These are phyloP conservation scores for Trypanosoma lewisi DNA, from an alignment of 208 protist species.

Conservation along the genomic window DNA sequence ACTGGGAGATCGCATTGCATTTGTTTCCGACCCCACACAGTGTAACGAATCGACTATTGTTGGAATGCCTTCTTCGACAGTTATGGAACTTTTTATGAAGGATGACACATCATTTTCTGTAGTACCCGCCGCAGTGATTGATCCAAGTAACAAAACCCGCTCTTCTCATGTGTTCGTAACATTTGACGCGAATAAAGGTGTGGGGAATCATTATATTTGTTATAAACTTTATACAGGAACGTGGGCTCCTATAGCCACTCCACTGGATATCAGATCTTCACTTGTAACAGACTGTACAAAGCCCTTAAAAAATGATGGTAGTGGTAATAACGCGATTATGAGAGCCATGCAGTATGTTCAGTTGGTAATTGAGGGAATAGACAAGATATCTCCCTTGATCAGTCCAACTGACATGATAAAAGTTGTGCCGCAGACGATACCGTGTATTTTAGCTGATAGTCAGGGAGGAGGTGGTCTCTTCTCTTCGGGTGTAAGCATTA, in stretches of 20 bases:
- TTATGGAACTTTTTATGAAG: constrained; percentile 52
- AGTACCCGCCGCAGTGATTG: constrained; percentile 48
- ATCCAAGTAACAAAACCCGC: constrained; percentile 31
- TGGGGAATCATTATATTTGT: constrained; percentile 62
- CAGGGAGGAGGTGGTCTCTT: constrained; percentile 56
- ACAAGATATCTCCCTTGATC: background rate
- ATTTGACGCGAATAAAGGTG: constrained; percentile 33
- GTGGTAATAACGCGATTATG: constrained; percentile 26
- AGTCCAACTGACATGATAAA: constrained; percentile 35
- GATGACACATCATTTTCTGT: constrained; percentile 68
- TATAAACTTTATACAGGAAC: constrained; percentile 72
- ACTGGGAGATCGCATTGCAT: constrained; percentile 48
- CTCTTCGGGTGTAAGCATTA: constrained; percentile 22
- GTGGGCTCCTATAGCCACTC: constrained; percentile 69
- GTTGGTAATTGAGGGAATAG: constrained; percentile 41
- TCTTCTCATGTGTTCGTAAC: constrained; percentile 42
- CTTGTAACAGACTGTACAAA: no score
- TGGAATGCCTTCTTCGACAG: constrained; percentile 25
- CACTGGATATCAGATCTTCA: no score
- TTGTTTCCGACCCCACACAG: constrained; percentile 53
- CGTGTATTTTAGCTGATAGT: constrained; percentile 63
- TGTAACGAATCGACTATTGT: constrained; percentile 75
- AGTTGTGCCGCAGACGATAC: constrained; percentile 57
- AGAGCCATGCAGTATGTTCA: constrained; percentile 85
- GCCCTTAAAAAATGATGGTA: no score